Base-by-base conservation (phyloP, 2,329 filamentous ascomycete genomes). In the Penicillium sp. region DNA sequence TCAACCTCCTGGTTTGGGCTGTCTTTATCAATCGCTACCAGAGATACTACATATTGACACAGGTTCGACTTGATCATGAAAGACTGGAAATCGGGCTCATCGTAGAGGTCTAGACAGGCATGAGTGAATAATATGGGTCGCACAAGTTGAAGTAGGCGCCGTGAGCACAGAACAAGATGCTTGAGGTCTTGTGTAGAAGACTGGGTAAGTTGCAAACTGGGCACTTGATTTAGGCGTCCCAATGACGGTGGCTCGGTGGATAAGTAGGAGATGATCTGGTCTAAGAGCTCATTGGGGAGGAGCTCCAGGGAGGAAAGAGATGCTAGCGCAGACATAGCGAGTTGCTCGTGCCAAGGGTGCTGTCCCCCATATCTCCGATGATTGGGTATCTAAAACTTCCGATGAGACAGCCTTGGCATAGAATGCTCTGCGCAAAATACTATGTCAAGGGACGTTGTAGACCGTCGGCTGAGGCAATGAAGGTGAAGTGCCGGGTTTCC, bases 261-360 rank as follows among this genome's bases (percentile, higher is more conserved):
- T 43, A 88, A 74, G 62, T 78, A 79, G n/a, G 69, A 71, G 61
- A 88, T 76, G 59, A 88, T 80, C 3, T 81, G 75, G 48, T 79
- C 68, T 19, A 87, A 70, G 42, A 89, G 72, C 71, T 89, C 86
- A 58, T 81, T 83, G 2, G 85, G 86, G 18, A 89, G 76, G 8
- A 47, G 52, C 35, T 59, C 64, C 41, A 66, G 34, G 16, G 40
- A 46, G 14, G 50, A 47, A 26, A 34, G 45, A 16, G 49, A 52
- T 4, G 26, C 7, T 19, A 11, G 8, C 8, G 49, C 58, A 29
- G 61, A 65, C 39, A 72, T 67, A 47, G 69, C 69, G 19, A 30
- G 19, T 13, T 40, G 47, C 30, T 32, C 51, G 57, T 75, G 70
- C 13, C 71, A 65, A 42, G 48, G 35, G 48, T 47, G 58, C 30